Percentiles rank a stretch among this genome's conserved stretches.
These are phyloP conservation scores for Pseudogymnoascus verrucosus DNA, from an alignment of 2,329 filamentous ascomycete genomes.

Conservation along the genomic window DNA sequence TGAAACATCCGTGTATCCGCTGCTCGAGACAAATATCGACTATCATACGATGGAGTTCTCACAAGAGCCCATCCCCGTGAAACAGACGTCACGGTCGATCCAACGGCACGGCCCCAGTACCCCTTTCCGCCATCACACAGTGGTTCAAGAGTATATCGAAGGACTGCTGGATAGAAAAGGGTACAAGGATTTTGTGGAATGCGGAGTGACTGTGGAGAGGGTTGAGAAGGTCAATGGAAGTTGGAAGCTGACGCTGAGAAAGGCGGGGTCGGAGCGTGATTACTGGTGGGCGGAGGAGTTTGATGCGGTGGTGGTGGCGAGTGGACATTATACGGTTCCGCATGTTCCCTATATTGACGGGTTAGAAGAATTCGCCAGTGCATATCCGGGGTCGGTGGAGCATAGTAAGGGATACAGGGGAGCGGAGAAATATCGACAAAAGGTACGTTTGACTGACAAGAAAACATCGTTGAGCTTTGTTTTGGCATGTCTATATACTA, in stretches of 20 bases:
- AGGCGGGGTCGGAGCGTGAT: conserved; percentile 35
- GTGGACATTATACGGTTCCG: conserved; percentile 60
- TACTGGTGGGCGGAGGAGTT: conserved; percentile 58
- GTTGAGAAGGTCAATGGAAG: conserved; percentile 40
- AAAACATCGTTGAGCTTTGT: background rate
- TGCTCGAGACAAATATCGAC: conserved; percentile 59
- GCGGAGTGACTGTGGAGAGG: conserved; percentile 54
- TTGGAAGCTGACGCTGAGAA: conserved; percentile 47
- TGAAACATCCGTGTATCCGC: conserved; percentile 53
- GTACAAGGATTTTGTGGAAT: conserved; percentile 44
- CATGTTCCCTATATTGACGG: conserved; percentile 54
- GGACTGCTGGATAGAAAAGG: conserved; percentile 43
- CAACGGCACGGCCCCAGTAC: conserved; percentile 46
- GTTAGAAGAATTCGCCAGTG: conserved; percentile 46
- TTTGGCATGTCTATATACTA: background rate
- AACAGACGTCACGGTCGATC: conserved; percentile 34
- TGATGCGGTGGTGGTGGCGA: conserved; percentile 59
- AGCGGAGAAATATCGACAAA: conserved; percentile 48
- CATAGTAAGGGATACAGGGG: conserved; percentile 69
- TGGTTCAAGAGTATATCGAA: conserved; percentile 48
- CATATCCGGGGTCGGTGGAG: conserved; percentile 45
- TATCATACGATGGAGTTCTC: conserved; percentile 52
- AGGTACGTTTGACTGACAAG: conserved; percentile 23
- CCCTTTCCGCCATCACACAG: conserved; percentile 53
- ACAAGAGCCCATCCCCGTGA: conserved; percentile 44